A percentile compares a stretch with the other conserved stretches of the same genome.
These are phyloP conservation scores for Fraxinus floribunda DNA, from an alignment of 305 asterid species.

Conservation along the genomic window DNA sequence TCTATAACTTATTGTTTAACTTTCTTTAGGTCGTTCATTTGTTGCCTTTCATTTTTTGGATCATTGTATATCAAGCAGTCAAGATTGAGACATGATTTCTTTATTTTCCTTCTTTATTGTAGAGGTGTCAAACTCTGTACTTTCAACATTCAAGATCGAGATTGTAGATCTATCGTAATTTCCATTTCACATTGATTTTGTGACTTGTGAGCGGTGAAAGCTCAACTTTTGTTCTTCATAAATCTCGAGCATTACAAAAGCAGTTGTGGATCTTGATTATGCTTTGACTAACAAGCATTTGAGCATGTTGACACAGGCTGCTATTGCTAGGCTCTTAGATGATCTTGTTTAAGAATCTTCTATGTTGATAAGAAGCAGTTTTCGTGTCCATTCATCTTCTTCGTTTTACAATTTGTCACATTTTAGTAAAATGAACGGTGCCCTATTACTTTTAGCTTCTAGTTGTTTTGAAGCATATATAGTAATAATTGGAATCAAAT, in stretches of 20 bases:
- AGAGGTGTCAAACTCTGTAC: slow-evolving; percentile 14
- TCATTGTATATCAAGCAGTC: slow-evolving; percentile 31
- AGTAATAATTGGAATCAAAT: background rate
- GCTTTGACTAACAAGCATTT: background rate
- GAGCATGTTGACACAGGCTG: background rate
- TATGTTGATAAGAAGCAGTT: too few relatives aligned
- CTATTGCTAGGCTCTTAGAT: too few relatives aligned
- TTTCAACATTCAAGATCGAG: slow-evolving; percentile 5
- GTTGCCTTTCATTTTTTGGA: slow-evolving; percentile 37
- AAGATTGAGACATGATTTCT: slow-evolving; percentile 16
- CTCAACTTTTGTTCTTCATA: slow-evolving; percentile 20
- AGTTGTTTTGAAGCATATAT: background rate
- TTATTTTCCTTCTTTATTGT: slow-evolving; percentile 8
- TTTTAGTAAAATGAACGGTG: background rate
- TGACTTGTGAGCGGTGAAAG: slow-evolving; percentile 19
- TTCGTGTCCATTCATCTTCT: background rate
- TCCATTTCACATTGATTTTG: slow-evolving; percentile 3
- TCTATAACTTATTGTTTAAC: slow-evolving; percentile 23
- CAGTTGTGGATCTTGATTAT: background rate
- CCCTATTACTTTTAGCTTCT: background rate
- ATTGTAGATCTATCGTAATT: slow-evolving; percentile 16
- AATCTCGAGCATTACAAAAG: background rate
- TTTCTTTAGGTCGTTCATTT: slow-evolving; percentile 29
- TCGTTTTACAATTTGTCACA: background rate
- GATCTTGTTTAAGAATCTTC: too few relatives aligned